These are phyloP conservation scores for Phytophthora fragariae DNA, from an alignment of 352 stramenopile genomes.

Conservation along the genomic window DNA sequence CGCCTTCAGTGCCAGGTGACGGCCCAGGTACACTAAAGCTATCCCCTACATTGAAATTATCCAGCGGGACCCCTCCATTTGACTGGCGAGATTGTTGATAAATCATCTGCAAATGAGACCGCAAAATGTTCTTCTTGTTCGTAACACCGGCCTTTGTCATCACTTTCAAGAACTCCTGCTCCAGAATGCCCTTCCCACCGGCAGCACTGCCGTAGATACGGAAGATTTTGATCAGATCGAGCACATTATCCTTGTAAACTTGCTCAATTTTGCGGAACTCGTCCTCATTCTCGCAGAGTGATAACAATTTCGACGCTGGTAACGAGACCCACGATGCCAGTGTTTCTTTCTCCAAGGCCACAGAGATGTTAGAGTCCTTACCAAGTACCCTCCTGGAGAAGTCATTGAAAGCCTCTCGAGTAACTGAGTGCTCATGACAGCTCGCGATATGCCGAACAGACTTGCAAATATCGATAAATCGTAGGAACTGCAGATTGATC, in stretches of 20 bases:
- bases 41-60: conserved; percentile 16
- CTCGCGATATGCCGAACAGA: conserved; percentile 56
- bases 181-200: conserved; percentile 72
- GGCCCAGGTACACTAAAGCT: neutral
- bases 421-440: conserved; percentile 57
- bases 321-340: conserved; percentile 68
- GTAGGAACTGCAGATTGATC: conserved; percentile 65
- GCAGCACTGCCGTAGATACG: conserved; percentile 71
- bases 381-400: conserved; percentile 68
- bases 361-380: conserved; percentile 78
- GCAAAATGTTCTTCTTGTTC: conserved; percentile 84
- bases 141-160: conserved; percentile 81
- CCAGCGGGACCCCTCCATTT: conserved; percentile 22
- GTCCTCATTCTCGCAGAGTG: conserved; percentile 67
- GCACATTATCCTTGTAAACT: conserved; percentile 78
- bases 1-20: conserved; percentile 32
- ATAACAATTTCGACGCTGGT: conserved; percentile 53
- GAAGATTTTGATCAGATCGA: conserved; percentile 87
- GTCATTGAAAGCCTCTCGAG: conserved; percentile 70
- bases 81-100: conserved; percentile 71
- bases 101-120: conserved; percentile 76
- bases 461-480: conserved; percentile 65
- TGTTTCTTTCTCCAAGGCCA: conserved; percentile 75
- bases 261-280: conserved; percentile 68
- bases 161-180: conserved; percentile 87